Conservation (phyloP, 2,329 filamentous ascomycete genomes). For the Fusarium anguioides region DNA sequence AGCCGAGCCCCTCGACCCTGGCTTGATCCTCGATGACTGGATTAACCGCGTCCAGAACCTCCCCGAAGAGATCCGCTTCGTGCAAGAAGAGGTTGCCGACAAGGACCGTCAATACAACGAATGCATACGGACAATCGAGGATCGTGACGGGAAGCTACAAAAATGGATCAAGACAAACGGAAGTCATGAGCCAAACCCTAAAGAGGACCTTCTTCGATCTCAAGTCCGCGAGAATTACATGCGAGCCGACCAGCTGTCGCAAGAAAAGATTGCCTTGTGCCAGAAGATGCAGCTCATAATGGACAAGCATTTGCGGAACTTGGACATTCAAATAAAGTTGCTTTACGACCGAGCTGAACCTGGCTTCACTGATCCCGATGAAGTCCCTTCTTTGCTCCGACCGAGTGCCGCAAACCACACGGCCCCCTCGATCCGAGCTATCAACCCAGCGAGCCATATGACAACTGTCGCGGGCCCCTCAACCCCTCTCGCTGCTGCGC, state of each 20-base stretch:
- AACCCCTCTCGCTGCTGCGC: slow-evolving; percentile 43
- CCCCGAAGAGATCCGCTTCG: slow-evolving; percentile 83
- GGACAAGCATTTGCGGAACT: slow-evolving; percentile 72
- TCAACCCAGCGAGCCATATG: slow-evolving; percentile 56
- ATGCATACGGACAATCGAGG: slow-evolving; percentile 74
- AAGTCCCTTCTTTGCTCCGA: slow-evolving; percentile 71
- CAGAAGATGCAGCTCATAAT: slow-evolving; percentile 70
- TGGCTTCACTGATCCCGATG: slow-evolving; percentile 70
- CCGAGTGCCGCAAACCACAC: slow-evolving; percentile 65
- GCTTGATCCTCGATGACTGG: slow-evolving; percentile 82
- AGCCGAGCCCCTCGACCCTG: slow-evolving; percentile 70
- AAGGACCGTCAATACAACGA: slow-evolving; percentile 80
- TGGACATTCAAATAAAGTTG: slow-evolving; percentile 71
- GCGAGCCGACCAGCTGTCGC: slow-evolving; percentile 75
- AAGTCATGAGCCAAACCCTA: slow-evolving; percentile 78
- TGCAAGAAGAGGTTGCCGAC: slow-evolving; percentile 84
- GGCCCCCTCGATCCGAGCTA: slow-evolving; percentile 54
- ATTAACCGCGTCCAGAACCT: slow-evolving; percentile 80
- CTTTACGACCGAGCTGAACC: slow-evolving; percentile 71
- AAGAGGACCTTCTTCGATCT: slow-evolving; percentile 75
- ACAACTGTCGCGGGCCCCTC: slow-evolving; percentile 42
- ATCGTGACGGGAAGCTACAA: slow-evolving; percentile 79
- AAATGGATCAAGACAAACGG: slow-evolving; percentile 84
- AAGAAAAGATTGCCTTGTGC: slow-evolving; percentile 78
- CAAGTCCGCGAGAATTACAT: slow-evolving; percentile 75